These are phyloP conservation scores for Lepiota brunneoincarnata DNA, from an alignment of 768 basidiomycete genomes.

Conservation along the genomic window DNA sequence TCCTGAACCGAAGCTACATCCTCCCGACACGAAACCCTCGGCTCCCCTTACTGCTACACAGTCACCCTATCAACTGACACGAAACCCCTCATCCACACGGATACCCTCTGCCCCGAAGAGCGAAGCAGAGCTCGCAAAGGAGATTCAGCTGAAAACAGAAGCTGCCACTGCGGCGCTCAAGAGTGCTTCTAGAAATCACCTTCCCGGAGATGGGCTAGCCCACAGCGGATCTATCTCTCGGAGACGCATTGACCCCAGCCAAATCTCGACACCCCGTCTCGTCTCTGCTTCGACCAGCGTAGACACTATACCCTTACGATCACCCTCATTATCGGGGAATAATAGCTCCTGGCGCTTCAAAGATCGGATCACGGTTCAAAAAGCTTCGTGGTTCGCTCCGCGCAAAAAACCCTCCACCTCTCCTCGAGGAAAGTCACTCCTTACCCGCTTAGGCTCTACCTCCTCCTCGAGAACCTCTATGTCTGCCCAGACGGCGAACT, in stretches of 20 bases:
- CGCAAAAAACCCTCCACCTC: conserved; percentile 38
- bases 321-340: conserved; percentile 45
- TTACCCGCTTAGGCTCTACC: conserved; percentile 39
- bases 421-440: conserved; percentile 49
- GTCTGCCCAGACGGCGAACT: conserved; percentile 33
- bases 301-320: conserved; percentile 55
- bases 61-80: conserved; percentile 34
- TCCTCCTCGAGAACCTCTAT: conserved; percentile 20
- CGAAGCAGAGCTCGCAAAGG: conserved; percentile 54
- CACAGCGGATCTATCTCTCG: conserved; percentile 43
- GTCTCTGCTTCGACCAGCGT: conserved; percentile 45
- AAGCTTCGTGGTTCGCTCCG: conserved; percentile 69
- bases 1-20: not conserved
- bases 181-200: conserved; percentile 39
- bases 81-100: conserved; percentile 41
- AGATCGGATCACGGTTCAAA: conserved; percentile 72
- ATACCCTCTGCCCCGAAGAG: conserved; percentile 43
- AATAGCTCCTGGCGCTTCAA: conserved; percentile 45
- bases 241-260: conserved; percentile 56
- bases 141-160: conserved; percentile 66
- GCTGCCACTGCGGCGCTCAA: conserved; percentile 65
- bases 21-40: conserved; percentile 16
- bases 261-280: conserved; percentile 65
- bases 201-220: conserved; percentile 34
- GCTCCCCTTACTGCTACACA: conserved; percentile 24